Percentiles rank a stretch among this genome's conserved stretches.
Conservation (phyloP, 2,329 filamentous ascomycete species). For the Waltergamsia citrina region DNA sequence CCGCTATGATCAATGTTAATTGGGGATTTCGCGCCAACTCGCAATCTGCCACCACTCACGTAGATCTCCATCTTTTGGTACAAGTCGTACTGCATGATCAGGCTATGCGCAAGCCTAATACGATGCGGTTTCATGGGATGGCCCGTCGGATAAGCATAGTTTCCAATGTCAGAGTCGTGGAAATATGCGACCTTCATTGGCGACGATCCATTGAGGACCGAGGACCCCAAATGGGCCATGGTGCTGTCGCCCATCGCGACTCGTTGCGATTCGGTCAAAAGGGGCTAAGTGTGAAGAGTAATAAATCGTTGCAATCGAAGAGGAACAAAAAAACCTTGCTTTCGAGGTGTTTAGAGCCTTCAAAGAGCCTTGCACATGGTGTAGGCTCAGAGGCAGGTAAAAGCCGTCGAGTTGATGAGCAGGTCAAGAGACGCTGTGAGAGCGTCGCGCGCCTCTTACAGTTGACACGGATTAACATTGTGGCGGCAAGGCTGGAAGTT, state of each 20-base stretch:
- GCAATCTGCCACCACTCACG: constrained; percentile 50
- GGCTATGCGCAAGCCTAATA: constrained; percentile 85
- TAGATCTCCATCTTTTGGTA: constrained; percentile 97
- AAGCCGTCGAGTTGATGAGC: constrained; percentile 5
- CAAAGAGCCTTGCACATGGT: constrained; percentile 10
- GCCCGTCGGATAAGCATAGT: constrained; percentile 92
- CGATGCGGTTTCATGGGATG: constrained; percentile 99
- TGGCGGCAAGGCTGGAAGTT: constrained; percentile 10
- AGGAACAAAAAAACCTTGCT: not conserved
- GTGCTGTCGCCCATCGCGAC: constrained; percentile 24
- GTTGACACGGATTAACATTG: constrained; percentile 18
- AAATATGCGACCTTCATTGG: constrained; percentile 91
- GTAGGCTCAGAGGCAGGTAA: too few species aligned
- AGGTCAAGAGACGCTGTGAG: not conserved
- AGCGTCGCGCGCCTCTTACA: constrained; percentile 8
- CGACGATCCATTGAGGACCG: constrained; percentile 35
- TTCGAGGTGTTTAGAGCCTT: not conserved
- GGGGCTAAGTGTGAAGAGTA: constrained; percentile 1
- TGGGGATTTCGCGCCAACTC: not conserved
- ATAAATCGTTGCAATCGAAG: not conserved
- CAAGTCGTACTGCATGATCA: constrained; percentile 92
- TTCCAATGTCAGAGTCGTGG: constrained; percentile 96
- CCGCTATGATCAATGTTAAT: constrained; percentile 37
- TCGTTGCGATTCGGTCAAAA: constrained; percentile 3
- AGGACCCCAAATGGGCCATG: constrained; percentile 29